phyloP scores from a whole-genome alignment of 2,329 filamentous ascomycete species.

The Venturiaceae sp. region DNA sequence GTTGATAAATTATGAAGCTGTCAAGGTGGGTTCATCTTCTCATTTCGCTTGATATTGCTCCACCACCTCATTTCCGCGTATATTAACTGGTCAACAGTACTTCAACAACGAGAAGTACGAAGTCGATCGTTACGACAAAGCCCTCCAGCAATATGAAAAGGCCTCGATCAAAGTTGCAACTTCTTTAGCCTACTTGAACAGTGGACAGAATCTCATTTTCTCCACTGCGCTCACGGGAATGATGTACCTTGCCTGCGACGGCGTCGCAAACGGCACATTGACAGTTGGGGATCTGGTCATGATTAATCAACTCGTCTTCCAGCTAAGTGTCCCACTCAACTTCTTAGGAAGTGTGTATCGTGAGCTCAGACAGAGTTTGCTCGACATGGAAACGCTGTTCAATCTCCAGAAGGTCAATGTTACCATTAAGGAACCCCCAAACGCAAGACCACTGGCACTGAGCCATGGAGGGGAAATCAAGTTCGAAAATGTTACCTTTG shows the following conservation, averaged over 20 bases:
- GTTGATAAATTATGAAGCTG: conserved; percentile 96
- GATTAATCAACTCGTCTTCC: conserved; percentile 98
- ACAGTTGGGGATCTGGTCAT: conserved; percentile 96
- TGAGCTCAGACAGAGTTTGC: conserved; percentile 82
- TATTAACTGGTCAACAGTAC: conserved; percentile 38
- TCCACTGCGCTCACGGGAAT: conserved; percentile 86
- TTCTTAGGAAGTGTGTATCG: conserved; percentile 97
- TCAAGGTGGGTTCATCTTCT: conserved; percentile 47
- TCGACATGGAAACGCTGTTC: conserved; percentile 99
- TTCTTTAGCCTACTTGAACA: conserved; percentile 85
- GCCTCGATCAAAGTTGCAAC: conserved; percentile 96
- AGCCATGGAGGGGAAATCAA: conserved; percentile 75
- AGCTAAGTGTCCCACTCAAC: conserved; percentile 92
- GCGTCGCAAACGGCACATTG: conserved; percentile 69
- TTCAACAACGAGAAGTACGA: conserved; percentile 99
- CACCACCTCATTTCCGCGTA: neutral
- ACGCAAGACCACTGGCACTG: conserved; percentile 64
- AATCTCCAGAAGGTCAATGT: conserved; percentile 96
- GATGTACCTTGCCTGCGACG: conserved; percentile 95
- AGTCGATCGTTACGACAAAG: conserved; percentile 79
- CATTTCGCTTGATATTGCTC: neutral
- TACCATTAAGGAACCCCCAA: conserved; percentile 64
- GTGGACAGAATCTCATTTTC: conserved; percentile 94
- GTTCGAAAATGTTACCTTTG: conserved; percentile 93
- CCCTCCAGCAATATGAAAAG: conserved; percentile 77